Evolutionary conservation across 345 rosid genomes (phyloP).

Genomic region (Arabidopsis suecica): DNA sequence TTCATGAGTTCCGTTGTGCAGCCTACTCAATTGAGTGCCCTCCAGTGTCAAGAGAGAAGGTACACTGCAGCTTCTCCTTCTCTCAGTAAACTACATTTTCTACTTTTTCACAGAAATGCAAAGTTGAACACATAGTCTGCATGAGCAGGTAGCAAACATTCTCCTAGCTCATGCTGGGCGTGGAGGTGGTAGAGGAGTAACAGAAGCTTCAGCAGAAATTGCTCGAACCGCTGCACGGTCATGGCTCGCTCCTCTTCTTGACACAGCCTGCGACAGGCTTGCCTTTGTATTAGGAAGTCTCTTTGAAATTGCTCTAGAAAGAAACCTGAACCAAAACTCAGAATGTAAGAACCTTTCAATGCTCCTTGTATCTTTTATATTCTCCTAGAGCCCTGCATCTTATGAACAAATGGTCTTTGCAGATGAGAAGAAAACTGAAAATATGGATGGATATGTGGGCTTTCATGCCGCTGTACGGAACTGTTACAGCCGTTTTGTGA

Average conservation of each 20-base stretch:
- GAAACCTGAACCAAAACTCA: constrained; percentile 64
- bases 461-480: constrained; percentile 89
- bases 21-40: constrained; percentile 97
- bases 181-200: constrained; percentile 84
- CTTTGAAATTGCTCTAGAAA: constrained; percentile 88
- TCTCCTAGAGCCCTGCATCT: background rate
- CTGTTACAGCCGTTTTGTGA: constrained; percentile 71
- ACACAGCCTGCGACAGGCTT: constrained; percentile 92
- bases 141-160: constrained; percentile 87
- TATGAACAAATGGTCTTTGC: constrained; percentile 36
- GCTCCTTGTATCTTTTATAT: constrained; percentile 19
- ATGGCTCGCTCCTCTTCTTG: constrained; percentile 98
- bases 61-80: constrained; percentile 33
- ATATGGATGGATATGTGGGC: constrained; percentile 87
- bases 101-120: background rate
- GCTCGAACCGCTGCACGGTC: constrained; percentile 94
- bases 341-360: constrained; percentile 61
- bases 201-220: constrained; percentile 96
- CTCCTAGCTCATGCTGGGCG: constrained; percentile 93
- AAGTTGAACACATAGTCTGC: constrained; percentile 23
- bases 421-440: constrained; percentile 71
- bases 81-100: background rate
- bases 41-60: constrained; percentile 94
- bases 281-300: constrained; percentile 87
- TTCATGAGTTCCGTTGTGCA: constrained; percentile 94